Evolutionary conservation across 202 grass and related monocot species (phyloP), one percentile per base, ranked within the genome.

Genomic region (Setaria italica): DNA sequence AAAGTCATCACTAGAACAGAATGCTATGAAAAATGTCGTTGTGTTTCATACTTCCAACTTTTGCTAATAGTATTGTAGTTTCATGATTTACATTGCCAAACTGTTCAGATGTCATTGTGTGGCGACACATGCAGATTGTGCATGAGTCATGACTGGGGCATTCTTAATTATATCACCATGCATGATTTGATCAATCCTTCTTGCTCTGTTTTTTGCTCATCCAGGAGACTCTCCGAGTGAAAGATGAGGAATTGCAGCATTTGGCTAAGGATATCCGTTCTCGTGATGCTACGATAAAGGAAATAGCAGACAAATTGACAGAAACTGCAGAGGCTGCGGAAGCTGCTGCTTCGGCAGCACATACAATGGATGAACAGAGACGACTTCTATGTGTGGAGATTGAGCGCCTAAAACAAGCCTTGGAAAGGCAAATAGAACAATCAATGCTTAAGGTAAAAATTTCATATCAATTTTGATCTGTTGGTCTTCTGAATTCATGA

Each of bases 161-260:
- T 53, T 11, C 29, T 49, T 39, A 37, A 45, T 80, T 80, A 65
- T 65, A 47, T 11, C 37, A 48, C 11, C 3, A 1, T 55, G 16
- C n/a, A 56, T 46, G 33, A 50, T 73, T 76, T 65, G 72, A 20
- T 74, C 29, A 57, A 46, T 21, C 65, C 39, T 68, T 51, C 14
- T 20, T 83, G 50, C 58, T 43, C 16, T 34, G 35, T 78, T 82
- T 85, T 34, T 43, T 41, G 11, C 56, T 17, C 42, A 37, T 64
- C 80, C 87, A 99, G 97, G 97, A 94, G 65, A 99, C 97, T 76
- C 74, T 99, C 72, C 84, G 81, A 91, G 94, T 99, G 68, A 99
- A 99, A 94, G 92, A 99, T 81, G 97, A 99, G 83, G 97, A 97
- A 63, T 83, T 99, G 82, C 89, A 94, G 60, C 88, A 94, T 85